Evolutionary conservation across 179 eudicot species (phyloP).

Genomic region (Monotropa hypopitys): DNA sequence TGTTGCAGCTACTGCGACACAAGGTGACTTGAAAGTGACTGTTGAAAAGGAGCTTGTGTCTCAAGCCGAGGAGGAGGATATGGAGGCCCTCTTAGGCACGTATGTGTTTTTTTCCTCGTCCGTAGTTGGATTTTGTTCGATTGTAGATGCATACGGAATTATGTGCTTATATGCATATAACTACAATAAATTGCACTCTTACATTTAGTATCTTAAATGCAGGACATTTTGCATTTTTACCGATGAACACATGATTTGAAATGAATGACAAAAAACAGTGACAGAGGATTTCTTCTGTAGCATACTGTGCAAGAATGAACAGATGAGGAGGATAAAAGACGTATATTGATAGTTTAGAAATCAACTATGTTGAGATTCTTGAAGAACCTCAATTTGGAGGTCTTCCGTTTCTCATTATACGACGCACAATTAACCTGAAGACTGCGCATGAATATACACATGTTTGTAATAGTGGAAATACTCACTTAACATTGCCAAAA

Average conservation of each 20-base stretch:
- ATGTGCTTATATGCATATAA: neutral
- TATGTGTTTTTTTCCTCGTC: slow-evolving; percentile 29
- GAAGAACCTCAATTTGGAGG: neutral
- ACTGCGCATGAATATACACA: neutral
- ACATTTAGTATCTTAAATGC: neutral
- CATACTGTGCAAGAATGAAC: neutral
- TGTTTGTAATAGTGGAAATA: neutral
- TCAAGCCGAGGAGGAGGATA: slow-evolving; percentile 94
- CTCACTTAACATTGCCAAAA: neutral
- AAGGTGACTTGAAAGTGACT: slow-evolving; percentile 55
- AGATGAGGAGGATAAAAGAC: neutral
- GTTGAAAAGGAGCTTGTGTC: slow-evolving; percentile 91
- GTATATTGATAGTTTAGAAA: neutral
- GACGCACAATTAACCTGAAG: neutral
- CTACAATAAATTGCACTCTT: neutral
- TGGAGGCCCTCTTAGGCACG: slow-evolving; percentile 98
- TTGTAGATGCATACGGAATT: neutral
- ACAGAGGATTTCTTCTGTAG: neutral
- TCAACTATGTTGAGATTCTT: neutral
- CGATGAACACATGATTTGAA: neutral
- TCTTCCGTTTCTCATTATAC: neutral
- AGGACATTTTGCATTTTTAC: neutral
- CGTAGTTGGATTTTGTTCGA: neutral
- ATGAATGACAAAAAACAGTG: neutral
- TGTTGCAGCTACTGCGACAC: slow-evolving; percentile 30